A percentile compares a stretch with the other conserved stretches of the same genome.
phyloP scores from a whole-genome alignment of 192 early-diverging fungal genomes.

The Backusella sp. region DNA sequence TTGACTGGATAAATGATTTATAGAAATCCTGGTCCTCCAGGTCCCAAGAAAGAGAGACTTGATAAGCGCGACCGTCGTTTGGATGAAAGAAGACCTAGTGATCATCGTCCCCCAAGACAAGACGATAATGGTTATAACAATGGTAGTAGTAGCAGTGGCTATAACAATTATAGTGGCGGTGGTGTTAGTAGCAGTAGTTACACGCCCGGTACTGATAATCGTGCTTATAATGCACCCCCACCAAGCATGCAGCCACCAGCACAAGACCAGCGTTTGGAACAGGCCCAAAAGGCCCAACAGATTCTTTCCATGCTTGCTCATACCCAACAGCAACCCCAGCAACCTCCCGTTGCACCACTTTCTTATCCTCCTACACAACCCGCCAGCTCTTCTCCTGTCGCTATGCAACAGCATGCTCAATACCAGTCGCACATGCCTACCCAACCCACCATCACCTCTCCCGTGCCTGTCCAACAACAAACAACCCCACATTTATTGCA shows the following conservation, averaged over 20 bases:
- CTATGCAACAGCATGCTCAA: constrained; percentile 2
- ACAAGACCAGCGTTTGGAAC: constrained; percentile 21
- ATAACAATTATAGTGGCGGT: neutral
- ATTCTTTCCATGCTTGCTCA: constrained; percentile 26
- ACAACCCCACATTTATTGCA: neutral
- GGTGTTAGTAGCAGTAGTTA: constrained; percentile 14
- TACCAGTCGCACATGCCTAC: neutral
- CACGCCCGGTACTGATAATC: constrained; percentile 2
- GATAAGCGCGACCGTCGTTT: constrained; percentile 26
- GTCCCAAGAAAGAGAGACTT: constrained; percentile 18
- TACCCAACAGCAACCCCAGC: constrained; percentile 2
- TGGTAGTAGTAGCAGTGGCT: neutral
- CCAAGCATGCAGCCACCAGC: neutral
- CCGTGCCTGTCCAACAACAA: neutral
- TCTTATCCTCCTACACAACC: neutral
- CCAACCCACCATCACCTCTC: neutral
- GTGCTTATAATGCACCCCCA: neutral
- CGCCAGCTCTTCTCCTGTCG: neutral
- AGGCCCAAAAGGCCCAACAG: constrained; percentile 34
- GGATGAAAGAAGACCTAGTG: neutral
- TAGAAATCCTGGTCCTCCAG: constrained; percentile 5
- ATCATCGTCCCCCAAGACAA: neutral
- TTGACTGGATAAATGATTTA: neutral
- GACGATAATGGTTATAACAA: neutral
- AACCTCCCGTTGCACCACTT: neutral